A percentile compares a stretch with the other conserved stretches of the same genome.
phyloP scores from a whole-genome alignment of 1,284 basidiomycete genomes.

The Flammula alnicola region DNA sequence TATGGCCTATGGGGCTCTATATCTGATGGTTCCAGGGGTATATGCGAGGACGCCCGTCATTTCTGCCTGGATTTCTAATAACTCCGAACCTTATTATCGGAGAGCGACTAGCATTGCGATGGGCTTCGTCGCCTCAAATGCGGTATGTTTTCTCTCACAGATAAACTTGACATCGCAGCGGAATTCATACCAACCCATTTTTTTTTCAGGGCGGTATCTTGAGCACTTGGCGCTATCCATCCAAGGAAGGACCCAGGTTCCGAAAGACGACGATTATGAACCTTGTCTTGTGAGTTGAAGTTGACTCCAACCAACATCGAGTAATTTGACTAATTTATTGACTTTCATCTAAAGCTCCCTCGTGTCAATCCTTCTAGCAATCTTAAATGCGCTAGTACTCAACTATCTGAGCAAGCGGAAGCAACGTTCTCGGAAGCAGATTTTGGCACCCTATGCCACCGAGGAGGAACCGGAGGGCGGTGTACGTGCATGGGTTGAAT shows the following conservation, averaged over 20 bases:
- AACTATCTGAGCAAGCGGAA: slow-evolving; percentile 29
- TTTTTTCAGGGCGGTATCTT: too few relatives aligned
- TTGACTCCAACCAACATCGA: not conserved
- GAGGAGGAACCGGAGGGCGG: slow-evolving; percentile 31
- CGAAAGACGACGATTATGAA: slow-evolving; percentile 38
- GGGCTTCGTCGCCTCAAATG: slow-evolving; percentile 53
- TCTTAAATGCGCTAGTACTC: slow-evolving; percentile 2
- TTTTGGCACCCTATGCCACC: slow-evolving; percentile 35
- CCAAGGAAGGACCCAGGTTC: slow-evolving; percentile 37
- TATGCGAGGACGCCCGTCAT: slow-evolving; percentile 47
- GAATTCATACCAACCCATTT: too few relatives aligned
- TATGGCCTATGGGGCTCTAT: slow-evolving; percentile 51
- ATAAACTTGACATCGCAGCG: too few relatives aligned
- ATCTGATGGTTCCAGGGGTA: slow-evolving; percentile 49
- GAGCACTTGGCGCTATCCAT: slow-evolving; percentile 42
- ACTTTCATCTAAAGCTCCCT: not conserved
- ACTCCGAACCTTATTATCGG: slow-evolving; percentile 56
- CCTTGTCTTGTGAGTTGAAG: too few relatives aligned
- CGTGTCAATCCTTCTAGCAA: not conserved
- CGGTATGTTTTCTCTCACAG: too few relatives aligned
- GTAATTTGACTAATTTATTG: not conserved
- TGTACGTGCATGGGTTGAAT: slow-evolving; percentile 35
- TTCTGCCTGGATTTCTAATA: slow-evolving; percentile 59
- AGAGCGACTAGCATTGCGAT: slow-evolving; percentile 55
- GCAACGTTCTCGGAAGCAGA: slow-evolving; percentile 28